Percentiles rank a stretch among this genome's conserved stretches.
phyloP scores from a whole-genome alignment of 2,329 filamentous ascomycete species.

The Neodidymelliopsis sp. region DNA sequence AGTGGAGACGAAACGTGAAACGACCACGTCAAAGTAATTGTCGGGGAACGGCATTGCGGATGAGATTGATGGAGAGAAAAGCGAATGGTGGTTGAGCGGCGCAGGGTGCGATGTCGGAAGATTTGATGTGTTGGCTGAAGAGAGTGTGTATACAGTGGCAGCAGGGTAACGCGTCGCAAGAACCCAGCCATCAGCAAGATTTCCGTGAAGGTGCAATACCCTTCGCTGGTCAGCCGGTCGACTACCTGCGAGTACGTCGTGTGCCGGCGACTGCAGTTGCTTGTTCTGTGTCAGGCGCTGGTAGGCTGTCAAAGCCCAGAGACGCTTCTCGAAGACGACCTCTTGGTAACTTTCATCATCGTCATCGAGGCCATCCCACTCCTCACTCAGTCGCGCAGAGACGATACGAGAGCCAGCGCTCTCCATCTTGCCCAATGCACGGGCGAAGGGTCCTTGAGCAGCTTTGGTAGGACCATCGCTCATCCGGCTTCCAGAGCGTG shows the following conservation, averaged over 20 bases:
- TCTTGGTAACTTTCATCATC: constrained; percentile 36
- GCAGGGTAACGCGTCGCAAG: constrained; percentile 36
- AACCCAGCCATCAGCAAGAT: constrained; percentile 38
- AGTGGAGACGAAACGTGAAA: constrained; percentile 35
- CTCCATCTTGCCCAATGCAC: constrained; percentile 37
- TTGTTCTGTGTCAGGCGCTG: constrained; percentile 39
- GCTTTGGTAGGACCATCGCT: constrained; percentile 28
- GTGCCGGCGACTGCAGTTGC: constrained; percentile 35
- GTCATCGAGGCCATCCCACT: constrained; percentile 38
- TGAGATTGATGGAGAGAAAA: constrained; percentile 33
- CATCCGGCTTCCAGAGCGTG: constrained; percentile 31
- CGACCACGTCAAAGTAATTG: constrained; percentile 35
- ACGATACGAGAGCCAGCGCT: constrained; percentile 35
- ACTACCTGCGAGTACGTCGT: constrained; percentile 31
- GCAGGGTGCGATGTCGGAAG: constrained; percentile 34
- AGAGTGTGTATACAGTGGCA: constrained; percentile 35
- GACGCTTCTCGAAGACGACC: constrained; percentile 37
- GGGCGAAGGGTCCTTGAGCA: constrained; percentile 29
- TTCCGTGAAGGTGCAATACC: constrained; percentile 36
- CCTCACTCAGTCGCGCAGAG: constrained; percentile 34
- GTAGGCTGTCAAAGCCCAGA: constrained; percentile 38
- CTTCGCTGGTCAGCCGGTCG: constrained; percentile 32
- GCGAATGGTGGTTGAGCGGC: constrained; percentile 38
- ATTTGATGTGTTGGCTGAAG: constrained; percentile 26
- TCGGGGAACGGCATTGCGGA: constrained; percentile 35